Evolutionary conservation across 1,139 yeast genomes (phyloP), one percentile per base, ranked within the genome.

Genomic region (Candida buenavistaensis): DNA sequence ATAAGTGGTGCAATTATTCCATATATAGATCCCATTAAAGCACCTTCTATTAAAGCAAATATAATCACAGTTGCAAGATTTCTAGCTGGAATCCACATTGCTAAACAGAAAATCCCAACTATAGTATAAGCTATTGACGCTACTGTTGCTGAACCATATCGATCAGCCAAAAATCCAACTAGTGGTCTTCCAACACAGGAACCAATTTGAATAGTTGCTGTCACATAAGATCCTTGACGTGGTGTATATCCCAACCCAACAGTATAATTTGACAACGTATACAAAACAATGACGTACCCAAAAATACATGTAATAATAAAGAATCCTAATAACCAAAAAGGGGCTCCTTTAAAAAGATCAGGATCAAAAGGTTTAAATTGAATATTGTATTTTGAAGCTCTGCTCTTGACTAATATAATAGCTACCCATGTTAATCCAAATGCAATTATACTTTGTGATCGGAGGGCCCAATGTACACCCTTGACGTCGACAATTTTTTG

Each of bases 191-290:
- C 73, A 28, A 57, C 39, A 9, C 61, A 51, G 8, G 64, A 58
- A 2, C 77, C 76, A 9, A 68, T 59, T 25, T 70, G 67, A 13
- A 66, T 61, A 72, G 69, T 64, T 2, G 76, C 72, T 2, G 74
- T 51, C 3, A 64, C 75, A 15, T 62, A 51, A 0, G 76, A 63
- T 1, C 74, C 76, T 37, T 72, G 65, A 13, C 49, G 37, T 12
- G 56, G 56, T 9, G 60, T 38, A 37, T 72, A 72, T 1, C 78
- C 78, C 23, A 72, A 48, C 10, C 75, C 60, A 5, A 64, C 54
- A 6, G 78, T 69, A 39, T 63, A 69, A 40, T 70, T 69, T 11
- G 72, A 72, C 33, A 72, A 51, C 14, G 68, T 68, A 45, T 70
- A 72, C 50, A 72, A 55, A 10, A 67, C 51, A 17, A 68, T 59